Conservation (phyloP, 202 grass and related monocot species). For the Carex arenaria region DNA sequence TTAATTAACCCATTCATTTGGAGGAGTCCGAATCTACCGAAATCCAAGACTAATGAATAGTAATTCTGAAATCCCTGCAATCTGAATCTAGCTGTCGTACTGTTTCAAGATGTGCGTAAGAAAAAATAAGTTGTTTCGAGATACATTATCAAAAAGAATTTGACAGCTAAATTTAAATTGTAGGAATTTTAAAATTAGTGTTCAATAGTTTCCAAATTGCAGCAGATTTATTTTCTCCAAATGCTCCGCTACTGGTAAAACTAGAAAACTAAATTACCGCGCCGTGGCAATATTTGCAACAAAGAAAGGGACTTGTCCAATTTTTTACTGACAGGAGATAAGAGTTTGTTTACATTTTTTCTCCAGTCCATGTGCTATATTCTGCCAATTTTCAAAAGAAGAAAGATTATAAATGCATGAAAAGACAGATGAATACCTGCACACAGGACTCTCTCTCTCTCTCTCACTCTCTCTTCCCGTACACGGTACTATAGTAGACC, state of each 20-base stretch:
- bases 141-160: too few relatives aligned
- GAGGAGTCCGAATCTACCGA: too few relatives aligned
- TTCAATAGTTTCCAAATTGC: too few relatives aligned
- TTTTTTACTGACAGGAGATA: neutral
- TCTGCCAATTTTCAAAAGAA: conserved; percentile 16
- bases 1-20: too few relatives aligned
- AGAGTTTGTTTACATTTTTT: neutral
- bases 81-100: too few relatives aligned
- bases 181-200: too few relatives aligned
- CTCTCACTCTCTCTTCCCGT: neutral
- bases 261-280: neutral
- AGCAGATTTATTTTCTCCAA: too few relatives aligned
- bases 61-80: too few relatives aligned
- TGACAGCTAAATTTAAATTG: too few relatives aligned
- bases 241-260: neutral
- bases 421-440: conserved; percentile 27
- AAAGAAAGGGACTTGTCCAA: neutral
- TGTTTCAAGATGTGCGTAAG: too few relatives aligned
- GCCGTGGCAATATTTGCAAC: neutral
- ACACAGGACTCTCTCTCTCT: neutral
- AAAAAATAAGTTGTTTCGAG: too few relatives aligned
- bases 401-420: conserved; percentile 24
- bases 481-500: neutral
- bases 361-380: conserved; percentile 11
- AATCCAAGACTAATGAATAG: too few relatives aligned